Evolutionary conservation across 768 basidiomycete genomes (phyloP).

Genomic region (Hypholoma fasciculare): DNA sequence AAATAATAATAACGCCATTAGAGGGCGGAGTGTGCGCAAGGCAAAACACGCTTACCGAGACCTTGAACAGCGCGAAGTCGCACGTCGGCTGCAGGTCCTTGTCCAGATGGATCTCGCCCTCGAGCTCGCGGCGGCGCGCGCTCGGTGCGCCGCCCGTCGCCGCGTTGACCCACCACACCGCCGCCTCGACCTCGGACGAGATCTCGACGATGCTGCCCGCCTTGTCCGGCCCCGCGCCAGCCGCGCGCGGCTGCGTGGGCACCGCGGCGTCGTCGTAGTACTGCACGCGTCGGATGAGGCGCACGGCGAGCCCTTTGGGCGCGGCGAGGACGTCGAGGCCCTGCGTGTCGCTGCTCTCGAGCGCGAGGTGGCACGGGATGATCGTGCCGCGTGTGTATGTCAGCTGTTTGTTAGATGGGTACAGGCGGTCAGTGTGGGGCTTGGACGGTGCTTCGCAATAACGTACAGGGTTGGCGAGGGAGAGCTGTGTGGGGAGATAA

Average conservation of each 20-base stretch:
- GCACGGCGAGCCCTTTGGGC: conserved; percentile 23
- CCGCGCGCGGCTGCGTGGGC: neutral
- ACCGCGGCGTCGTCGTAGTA: conserved; percentile 18
- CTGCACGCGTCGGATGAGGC: conserved; percentile 28
- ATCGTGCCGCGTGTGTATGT: conserved; percentile 39
- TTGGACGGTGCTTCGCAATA: neutral
- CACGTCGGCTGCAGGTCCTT: conserved; percentile 29
- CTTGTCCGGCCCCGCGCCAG: conserved; percentile 1
- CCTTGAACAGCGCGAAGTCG: conserved; percentile 23
- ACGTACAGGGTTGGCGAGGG: conserved; percentile 35
- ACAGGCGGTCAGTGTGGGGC: neutral
- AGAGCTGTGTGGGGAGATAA: conserved; percentile 22
- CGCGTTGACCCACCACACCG: conserved; percentile 28
- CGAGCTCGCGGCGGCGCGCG: conserved; percentile 17
- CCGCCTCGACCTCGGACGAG: conserved; percentile 16
- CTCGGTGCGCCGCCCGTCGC: conserved; percentile 1
- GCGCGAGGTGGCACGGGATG: conserved; percentile 34
- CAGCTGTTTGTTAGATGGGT: conserved; percentile 18
- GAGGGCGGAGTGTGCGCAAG: neutral
- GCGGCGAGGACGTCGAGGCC: conserved; percentile 30
- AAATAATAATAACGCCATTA: neutral
- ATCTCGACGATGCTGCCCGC: conserved; percentile 9
- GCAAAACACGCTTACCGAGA: conserved; percentile 21
- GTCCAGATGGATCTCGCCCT: conserved; percentile 33
- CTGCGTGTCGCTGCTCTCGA: conserved; percentile 27